phyloP scores from a whole-genome alignment of 352 stramenopile species.

The Pythium diclinum region DNA sequence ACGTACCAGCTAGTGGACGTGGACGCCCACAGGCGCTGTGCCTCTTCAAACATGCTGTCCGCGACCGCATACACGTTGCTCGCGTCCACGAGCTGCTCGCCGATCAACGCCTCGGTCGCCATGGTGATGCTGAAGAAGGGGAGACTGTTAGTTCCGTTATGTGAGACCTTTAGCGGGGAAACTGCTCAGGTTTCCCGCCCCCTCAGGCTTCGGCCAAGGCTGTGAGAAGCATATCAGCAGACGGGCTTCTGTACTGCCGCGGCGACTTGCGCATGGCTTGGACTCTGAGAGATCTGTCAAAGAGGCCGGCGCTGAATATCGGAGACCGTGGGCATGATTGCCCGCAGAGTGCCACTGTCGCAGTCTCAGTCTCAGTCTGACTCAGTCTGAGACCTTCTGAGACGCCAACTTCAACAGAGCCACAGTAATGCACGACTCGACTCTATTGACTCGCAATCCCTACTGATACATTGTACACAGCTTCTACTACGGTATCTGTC shows the following conservation, averaged over 20 bases:
- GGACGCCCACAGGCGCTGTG: conserved; percentile 28
- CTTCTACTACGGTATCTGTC: too few species aligned
- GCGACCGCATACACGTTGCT: conserved; percentile 23
- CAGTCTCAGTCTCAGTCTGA: neutral
- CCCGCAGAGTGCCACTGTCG: neutral
- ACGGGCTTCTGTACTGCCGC: neutral
- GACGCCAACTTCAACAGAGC: too few species aligned
- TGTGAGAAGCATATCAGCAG: neutral
- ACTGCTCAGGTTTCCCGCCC: neutral
- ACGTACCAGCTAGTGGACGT: conserved; percentile 20
- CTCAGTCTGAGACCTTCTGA: neutral
- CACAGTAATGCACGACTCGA: too few species aligned
- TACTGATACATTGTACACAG: too few species aligned
- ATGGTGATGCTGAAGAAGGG: neutral
- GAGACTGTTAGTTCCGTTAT: neutral
- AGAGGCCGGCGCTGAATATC: neutral
- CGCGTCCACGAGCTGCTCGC: conserved; percentile 28
- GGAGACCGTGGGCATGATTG: neutral
- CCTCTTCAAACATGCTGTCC: conserved; percentile 28
- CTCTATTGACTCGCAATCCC: too few species aligned
- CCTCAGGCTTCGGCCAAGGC: neutral
- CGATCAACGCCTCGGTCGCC: conserved; percentile 18
- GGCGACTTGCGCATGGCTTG: too few species aligned
- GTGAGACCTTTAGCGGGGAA: neutral
- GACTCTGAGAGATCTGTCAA: too few species aligned